Base-by-base conservation (phyloP, 2,329 filamentous ascomycete genomes). In the Talaromyces albobiverticillius region DNA sequence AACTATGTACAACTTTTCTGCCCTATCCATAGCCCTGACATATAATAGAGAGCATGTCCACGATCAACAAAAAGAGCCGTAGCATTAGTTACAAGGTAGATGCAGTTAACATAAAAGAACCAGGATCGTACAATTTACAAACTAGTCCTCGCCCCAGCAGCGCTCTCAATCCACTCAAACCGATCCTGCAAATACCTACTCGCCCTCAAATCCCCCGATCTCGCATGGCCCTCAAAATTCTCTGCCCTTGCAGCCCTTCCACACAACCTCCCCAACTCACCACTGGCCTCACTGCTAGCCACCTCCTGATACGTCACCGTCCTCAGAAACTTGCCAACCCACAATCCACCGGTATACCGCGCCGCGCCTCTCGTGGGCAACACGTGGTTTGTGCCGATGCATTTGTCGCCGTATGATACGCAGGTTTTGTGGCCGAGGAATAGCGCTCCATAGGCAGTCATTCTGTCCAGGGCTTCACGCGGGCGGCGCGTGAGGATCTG, bases 261-360 rank as follows among this genome's bases (percentile, higher is more conserved):
- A 59, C 79, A 81, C 1, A 82, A 64, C 3, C 67, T 61, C 0
- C 79, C 79, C 3, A 82, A 66, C 56, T 78, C 64, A 0, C 75
- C 79, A 61, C 77, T 80, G 11, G 73, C 75, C 47, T 75, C 62
- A 3, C 67, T 62, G 4, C 65, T 65, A 1, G 62, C 66, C 0
- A 82, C 78, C 56, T 81, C 77, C 59, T 81, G 79, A 58, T 81
- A 82, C 0, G 79, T 81, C n/a, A 73, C 68, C 0, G 78, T 82
- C 31, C 73, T 70, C 14, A 81, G 65, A 57, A 71, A 81, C 61
- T 81, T 81, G n/a, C 79, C 78, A 2, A 81, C 79, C 79, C 79
- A 81, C 3, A 81, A 67, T 1, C 79, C 79, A 2, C 79, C 79
- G 0, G 79, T 82, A 59, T 78, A 82, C 2, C 75, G 64, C 0